Evolutionary conservation across 2,329 filamentous ascomycete genomes (phyloP).

Genomic region (Amauroascus niger): DNA sequence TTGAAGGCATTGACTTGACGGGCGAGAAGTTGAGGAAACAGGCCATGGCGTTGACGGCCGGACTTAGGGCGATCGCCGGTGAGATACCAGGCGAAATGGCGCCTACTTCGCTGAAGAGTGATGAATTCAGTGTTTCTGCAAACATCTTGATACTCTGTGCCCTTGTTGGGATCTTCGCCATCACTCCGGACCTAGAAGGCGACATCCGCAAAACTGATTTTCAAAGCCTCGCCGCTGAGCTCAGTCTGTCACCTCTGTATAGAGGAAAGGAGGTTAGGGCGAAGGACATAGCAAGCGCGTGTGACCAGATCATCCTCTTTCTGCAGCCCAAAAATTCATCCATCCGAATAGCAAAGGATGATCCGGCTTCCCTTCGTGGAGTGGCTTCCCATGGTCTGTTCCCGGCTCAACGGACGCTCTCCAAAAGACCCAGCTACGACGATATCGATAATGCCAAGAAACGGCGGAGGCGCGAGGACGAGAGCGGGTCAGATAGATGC

Average conservation of each 20-base stretch:
- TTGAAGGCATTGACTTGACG: background rate
- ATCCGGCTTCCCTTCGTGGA: background rate
- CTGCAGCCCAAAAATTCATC: background rate
- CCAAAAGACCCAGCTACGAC: background rate
- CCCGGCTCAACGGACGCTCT: background rate
- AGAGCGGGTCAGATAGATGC: background rate
- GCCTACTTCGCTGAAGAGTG: background rate
- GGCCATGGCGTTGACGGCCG: background rate
- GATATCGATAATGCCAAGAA: background rate
- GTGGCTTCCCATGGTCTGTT: background rate
- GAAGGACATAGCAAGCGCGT: background rate
- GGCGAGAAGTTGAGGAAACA: background rate
- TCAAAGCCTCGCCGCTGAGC: background rate
- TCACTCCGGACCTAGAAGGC: background rate
- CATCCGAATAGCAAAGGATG: background rate
- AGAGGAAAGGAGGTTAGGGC: background rate
- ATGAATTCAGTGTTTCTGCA: background rate
- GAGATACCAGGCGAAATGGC: background rate
- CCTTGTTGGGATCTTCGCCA: background rate
- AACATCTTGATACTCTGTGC: background rate
- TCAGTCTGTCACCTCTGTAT: background rate
- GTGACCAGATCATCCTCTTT: background rate
- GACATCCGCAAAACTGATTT: background rate
- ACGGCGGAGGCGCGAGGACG: background rate
- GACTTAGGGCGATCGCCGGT: background rate